phyloP scores from a whole-genome alignment of 192 early-diverging fungal species.

The Backusella parvicylindrica region DNA sequence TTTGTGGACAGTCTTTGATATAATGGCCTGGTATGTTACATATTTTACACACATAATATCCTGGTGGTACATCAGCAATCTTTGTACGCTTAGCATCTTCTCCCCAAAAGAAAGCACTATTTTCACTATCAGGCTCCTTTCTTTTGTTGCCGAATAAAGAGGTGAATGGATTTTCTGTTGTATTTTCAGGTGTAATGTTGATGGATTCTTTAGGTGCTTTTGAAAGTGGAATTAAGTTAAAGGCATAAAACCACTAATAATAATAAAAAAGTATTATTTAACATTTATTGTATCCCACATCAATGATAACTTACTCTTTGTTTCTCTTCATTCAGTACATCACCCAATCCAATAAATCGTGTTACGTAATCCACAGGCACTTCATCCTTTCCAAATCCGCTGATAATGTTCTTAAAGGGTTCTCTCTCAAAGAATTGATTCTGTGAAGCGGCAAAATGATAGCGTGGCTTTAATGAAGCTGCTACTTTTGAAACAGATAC shows the following conservation, averaged over 20 bases:
- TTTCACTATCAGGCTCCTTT: neutral
- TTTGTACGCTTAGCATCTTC: constrained; percentile 23
- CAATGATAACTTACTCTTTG: neutral
- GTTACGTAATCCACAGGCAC: constrained; percentile 57
- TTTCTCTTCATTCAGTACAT: neutral
- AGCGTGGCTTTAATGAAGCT: constrained; percentile 67
- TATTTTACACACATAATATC: constrained; percentile 43
- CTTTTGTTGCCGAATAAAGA: constrained; percentile 33
- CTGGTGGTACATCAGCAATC: constrained; percentile 9
- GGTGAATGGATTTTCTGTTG: constrained; percentile 52
- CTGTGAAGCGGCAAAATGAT: constrained; percentile 80
- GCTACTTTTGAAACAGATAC: constrained; percentile 43
- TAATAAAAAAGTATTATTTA: neutral
- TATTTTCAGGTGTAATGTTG: constrained; percentile 41
- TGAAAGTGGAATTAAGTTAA: constrained; percentile 73
- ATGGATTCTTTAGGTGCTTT: constrained; percentile 27
- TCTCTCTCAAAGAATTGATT: constrained; percentile 79
- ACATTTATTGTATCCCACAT: neutral
- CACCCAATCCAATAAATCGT: constrained; percentile 78
- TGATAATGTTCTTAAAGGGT: constrained; percentile 65
- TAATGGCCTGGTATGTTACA: constrained; percentile 56
- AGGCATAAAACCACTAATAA: constrained; percentile 86
- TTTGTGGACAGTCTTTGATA: constrained; percentile 38
- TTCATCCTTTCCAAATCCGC: constrained; percentile 25
- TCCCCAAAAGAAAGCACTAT: constrained; percentile 46